These are phyloP conservation scores for Friedmanniomyces simplex DNA, from an alignment of 495 filamentous ascomycete species.

Conservation along the genomic window DNA sequence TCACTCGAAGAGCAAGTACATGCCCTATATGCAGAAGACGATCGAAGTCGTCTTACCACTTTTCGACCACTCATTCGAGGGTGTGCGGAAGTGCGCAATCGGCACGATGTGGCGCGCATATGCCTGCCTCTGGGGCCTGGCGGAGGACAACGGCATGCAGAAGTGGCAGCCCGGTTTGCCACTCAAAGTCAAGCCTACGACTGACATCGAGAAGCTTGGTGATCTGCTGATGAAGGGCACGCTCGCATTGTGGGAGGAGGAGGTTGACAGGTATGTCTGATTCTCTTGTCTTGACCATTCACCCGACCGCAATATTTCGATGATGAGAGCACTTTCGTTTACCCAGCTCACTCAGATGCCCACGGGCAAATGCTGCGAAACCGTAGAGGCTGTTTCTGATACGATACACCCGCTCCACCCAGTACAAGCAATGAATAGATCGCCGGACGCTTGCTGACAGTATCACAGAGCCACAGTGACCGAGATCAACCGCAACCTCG, in stretches of 20 bases:
- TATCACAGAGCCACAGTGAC: constrained; percentile 67
- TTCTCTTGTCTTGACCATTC: constrained; percentile 31
- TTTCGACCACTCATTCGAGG: constrained; percentile 82
- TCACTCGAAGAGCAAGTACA: constrained; percentile 60
- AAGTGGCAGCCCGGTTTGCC: constrained; percentile 90
- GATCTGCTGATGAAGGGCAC: constrained; percentile 79
- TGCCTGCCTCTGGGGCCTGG: constrained; percentile 78
- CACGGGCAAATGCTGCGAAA: constrained; percentile 81
- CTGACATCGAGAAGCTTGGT: constrained; percentile 74
- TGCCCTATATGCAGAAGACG: constrained; percentile 87
- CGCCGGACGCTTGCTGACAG: constrained; percentile 20
- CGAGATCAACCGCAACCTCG: constrained; percentile 89
- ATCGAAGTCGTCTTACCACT: constrained; percentile 70
- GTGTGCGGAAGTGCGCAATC: constrained; percentile 81
- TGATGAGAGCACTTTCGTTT: constrained; percentile 79
- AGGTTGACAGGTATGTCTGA: constrained; percentile 69
- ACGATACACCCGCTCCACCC: not conserved
- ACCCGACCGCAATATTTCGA: constrained; percentile 22
- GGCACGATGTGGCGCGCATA: constrained; percentile 88
- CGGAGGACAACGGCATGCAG: constrained; percentile 62
- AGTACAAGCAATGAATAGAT: not conserved
- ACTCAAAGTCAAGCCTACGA: constrained; percentile 61
- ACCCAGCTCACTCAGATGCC: constrained; percentile 99
- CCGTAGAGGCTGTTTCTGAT: constrained; percentile 56
- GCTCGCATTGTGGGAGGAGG: constrained; percentile 73